Percentiles rank a stretch among this genome's conserved stretches.
Conservation (phyloP, 2,329 filamentous ascomycete genomes). For the Pseudogymnoascus sp. region DNA sequence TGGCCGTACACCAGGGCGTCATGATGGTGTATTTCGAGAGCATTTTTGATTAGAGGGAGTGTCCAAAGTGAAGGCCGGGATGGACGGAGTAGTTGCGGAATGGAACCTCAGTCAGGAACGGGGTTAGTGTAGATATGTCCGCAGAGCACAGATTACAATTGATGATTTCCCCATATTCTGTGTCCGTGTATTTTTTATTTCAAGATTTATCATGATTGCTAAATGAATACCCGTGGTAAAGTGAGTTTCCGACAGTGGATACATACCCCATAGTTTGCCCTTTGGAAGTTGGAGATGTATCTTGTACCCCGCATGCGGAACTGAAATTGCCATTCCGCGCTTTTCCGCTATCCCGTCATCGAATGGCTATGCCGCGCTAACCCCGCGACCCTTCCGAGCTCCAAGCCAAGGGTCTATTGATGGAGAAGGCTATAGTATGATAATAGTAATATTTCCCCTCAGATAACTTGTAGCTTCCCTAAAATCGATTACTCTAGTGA, state of each 20-base stretch:
- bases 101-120: background rate
- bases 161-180: background rate
- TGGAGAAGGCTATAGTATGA: background rate
- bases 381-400: background rate
- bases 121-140: background rate
- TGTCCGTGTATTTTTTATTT: background rate
- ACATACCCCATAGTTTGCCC: background rate
- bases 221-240: background rate
- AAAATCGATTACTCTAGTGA: background rate
- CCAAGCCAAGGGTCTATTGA: background rate
- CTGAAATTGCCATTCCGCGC: background rate
- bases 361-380: constrained; percentile 2
- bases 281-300: background rate
- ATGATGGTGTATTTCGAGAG: constrained; percentile 17
- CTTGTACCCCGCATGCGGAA: constrained; percentile 3
- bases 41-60: background rate
- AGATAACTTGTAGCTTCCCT: background rate
- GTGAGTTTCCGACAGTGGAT: background rate
- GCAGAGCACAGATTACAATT: background rate
- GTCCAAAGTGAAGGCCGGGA: background rate
- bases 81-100: background rate
- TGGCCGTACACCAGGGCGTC: constrained; percentile 13
- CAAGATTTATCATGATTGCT: background rate
- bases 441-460: constrained; percentile 1
- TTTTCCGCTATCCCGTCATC: constrained; percentile 4